Conservation (phyloP, 495 filamentous ascomycete genomes). For the Niebla homalea region DNA sequence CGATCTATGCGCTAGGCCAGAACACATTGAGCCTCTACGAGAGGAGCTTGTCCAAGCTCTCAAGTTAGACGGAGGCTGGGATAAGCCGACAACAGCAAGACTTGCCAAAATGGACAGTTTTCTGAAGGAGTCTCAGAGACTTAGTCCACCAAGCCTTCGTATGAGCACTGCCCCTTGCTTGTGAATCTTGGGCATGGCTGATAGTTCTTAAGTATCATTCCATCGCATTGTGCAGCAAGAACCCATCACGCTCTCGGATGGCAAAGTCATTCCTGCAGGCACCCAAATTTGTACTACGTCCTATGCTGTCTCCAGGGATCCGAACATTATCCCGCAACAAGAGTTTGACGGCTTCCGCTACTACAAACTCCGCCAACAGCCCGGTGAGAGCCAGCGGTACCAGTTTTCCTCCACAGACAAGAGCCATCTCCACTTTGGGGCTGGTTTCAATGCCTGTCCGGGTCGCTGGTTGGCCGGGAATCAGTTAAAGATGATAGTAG, state of each 20-base stretch:
- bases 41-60: slow-evolving; percentile 36
- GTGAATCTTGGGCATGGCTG: background rate
- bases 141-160: slow-evolving; percentile 25
- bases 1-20: slow-evolving; percentile 35
- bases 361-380: slow-evolving; percentile 29
- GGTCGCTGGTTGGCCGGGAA: slow-evolving; percentile 44
- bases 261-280: slow-evolving; percentile 12
- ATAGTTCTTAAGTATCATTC: background rate
- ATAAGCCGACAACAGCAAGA: slow-evolving; percentile 24
- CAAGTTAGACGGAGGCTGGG: slow-evolving; percentile 26
- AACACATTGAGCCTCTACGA: slow-evolving; percentile 33
- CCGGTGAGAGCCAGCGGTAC: slow-evolving; percentile 19
- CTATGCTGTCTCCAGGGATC: background rate
- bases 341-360: slow-evolving; percentile 43
- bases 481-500: slow-evolving; percentile 43
- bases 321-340: slow-evolving; percentile 20
- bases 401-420: slow-evolving; percentile 33
- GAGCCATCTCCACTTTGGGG: slow-evolving; percentile 35
- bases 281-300: slow-evolving; percentile 6
- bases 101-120: slow-evolving; percentile 34
- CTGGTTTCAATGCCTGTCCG: slow-evolving; percentile 38
- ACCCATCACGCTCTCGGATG: slow-evolving; percentile 15
- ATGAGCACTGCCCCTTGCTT: slow-evolving; percentile 13
- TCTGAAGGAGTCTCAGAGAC: slow-evolving; percentile 32
- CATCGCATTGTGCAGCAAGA: slow-evolving; percentile 2